Evolutionary conservation across 2,329 filamentous ascomycete genomes (phyloP), one percentile per base, ranked within the genome.

Genomic region (Verticillium longisporum): DNA sequence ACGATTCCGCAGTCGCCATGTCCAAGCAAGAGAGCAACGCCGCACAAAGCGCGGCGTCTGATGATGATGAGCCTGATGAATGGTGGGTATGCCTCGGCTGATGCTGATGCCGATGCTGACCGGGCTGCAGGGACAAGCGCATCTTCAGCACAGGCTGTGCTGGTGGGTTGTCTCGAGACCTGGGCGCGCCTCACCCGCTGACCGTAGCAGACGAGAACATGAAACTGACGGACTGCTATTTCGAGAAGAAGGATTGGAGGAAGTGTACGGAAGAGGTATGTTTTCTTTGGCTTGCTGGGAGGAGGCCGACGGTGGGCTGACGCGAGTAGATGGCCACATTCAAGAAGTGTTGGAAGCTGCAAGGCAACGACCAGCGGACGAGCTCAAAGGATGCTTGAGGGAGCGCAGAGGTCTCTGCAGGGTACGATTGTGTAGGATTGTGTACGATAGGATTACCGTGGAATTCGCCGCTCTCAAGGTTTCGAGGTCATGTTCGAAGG

Each of bases 141-240:
- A 98, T 98, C 75, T 96, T 92, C 80, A 97, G 92, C 80, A 98
- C 94, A 2, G 95, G 94, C 62, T 98, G 94, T 72, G 86, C 92
- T 75, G 88, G 94, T 96, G 75, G 88, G 94, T 96, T 78, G 26
- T 71, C 78, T 14, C 55, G 54, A 34, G 54, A 33, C 54, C 32
- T 26, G 1, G 26, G 26, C 54, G 11, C 15, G 31, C 54, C 41
- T 13, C 11, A 34, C 13, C 9, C 7, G 54, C 54, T 55, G 54
- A 55, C 54, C 15, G 13, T 14, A 21, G 10, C 26, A 97, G 94
- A 86, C 26, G 94, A 98, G 72, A 97, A 98, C 71, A 79, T 84
- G 60, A 93, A 87, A 71, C 84, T 99, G 87, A 97, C 92, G 38
- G 91, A 98, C 74, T 99, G 95, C 76, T 97, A 96, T 75, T 97